Percentiles rank a stretch among this genome's conserved stretches.
These are phyloP conservation scores for Blastobotrys elegans DNA, from an alignment of 1,139 yeast species.

Conservation along the genomic window DNA sequence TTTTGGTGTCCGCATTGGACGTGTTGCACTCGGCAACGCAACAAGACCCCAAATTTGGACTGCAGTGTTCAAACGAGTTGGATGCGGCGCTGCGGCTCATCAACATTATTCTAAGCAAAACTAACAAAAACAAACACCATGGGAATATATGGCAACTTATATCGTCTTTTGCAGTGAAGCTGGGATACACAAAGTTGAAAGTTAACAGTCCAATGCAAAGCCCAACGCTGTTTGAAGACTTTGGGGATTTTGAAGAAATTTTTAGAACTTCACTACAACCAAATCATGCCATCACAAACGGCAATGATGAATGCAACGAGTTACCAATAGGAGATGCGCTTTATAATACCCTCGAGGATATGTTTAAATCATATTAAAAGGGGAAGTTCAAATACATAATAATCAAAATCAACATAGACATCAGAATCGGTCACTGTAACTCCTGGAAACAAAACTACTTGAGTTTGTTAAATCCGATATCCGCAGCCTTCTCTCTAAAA, in stretches of 20 bases:
- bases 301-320: background rate
- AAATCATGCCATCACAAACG: background rate
- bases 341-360: slow-evolving; percentile 7
- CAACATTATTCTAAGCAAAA: slow-evolving; percentile 10
- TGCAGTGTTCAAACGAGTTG: slow-evolving; percentile 18
- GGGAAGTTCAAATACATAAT: background rate
- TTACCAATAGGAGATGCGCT: slow-evolving; percentile 2
- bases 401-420: too few relatives aligned
- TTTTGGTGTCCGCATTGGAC: slow-evolving; percentile 27
- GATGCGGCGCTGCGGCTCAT: slow-evolving; percentile 20
- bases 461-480: slow-evolving; percentile 99
- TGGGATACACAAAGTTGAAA: slow-evolving; percentile 14
- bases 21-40: slow-evolving; percentile 25
- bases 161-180: slow-evolving; percentile 21
- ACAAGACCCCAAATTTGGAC: slow-evolving; percentile 16
- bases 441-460: slow-evolving; percentile 51
- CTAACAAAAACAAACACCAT: slow-evolving; percentile 14
- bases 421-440: too few relatives aligned
- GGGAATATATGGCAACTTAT: slow-evolving; percentile 23
- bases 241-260: slow-evolving; percentile 1
- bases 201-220: slow-evolving; percentile 1
- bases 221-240: slow-evolving; percentile 7
- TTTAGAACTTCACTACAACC: slow-evolving; percentile 5
- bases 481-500: slow-evolving; percentile 99
- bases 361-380: slow-evolving; percentile 2